These are phyloP conservation scores for Myriosclerotinia curreyana DNA, from an alignment of 2,329 filamentous ascomycete genomes.

Conservation along the genomic window DNA sequence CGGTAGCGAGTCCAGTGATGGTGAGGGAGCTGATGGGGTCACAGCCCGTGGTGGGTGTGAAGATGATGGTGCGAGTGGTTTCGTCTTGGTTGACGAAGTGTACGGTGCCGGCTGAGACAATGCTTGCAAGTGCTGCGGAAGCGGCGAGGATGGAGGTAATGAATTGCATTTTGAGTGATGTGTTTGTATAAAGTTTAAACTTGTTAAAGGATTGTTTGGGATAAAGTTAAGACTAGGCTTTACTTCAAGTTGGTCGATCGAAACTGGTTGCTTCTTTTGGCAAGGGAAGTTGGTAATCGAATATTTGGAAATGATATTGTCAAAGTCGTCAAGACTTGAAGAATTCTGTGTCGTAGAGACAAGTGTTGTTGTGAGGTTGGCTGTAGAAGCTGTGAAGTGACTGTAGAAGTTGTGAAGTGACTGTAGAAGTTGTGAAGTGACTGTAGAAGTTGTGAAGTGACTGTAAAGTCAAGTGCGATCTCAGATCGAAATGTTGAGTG, in stretches of 20 bases:
- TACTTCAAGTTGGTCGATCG: slow-evolving; percentile 34
- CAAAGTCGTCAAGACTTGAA: slow-evolving; percentile 19
- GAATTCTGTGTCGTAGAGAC: slow-evolving; percentile 26
- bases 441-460: slow-evolving; percentile 26
- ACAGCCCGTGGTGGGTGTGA: slow-evolving; percentile 33
- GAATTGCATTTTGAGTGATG: slow-evolving; percentile 53
- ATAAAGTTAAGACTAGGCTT: slow-evolving; percentile 24
- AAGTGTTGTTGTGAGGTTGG: slow-evolving; percentile 22
- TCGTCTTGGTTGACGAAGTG: slow-evolving; percentile 59
- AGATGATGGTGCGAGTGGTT: slow-evolving; percentile 40
- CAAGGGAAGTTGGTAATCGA: slow-evolving; percentile 20
- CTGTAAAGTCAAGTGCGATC: slow-evolving; percentile 31
- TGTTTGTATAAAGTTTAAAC: slow-evolving; percentile 17
- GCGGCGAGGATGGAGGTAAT: slow-evolving; percentile 42
- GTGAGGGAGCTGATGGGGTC: slow-evolving; percentile 27
- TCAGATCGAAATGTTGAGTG: slow-evolving; percentile 31
- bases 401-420: slow-evolving; percentile 19
- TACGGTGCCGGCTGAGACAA: slow-evolving; percentile 49
- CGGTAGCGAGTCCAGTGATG: slow-evolving; percentile 30
- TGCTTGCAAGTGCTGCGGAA: slow-evolving; percentile 44
- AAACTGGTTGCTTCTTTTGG: slow-evolving; percentile 21
- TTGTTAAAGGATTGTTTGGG: slow-evolving; percentile 31
- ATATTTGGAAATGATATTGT: slow-evolving; percentile 7
- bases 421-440: slow-evolving; percentile 26
- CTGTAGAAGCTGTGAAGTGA: slow-evolving; percentile 25